Evolutionary conservation across 805 yeast species (phyloP).

Genomic region (Candida odintsovae): DNA sequence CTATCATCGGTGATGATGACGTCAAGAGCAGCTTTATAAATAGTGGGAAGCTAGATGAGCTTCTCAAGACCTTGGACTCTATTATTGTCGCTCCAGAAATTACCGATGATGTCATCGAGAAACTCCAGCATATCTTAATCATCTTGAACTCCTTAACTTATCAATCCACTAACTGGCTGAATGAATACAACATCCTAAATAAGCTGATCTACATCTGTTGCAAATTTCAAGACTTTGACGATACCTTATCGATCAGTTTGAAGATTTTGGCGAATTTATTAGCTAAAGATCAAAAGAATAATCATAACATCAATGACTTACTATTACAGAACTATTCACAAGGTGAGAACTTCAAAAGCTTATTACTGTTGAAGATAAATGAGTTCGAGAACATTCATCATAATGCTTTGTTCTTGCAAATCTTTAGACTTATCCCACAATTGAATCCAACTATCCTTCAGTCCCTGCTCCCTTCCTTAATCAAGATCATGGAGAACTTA

Average conservation of each 20-base stretch:
- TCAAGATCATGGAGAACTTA: slow-evolving; percentile 7
- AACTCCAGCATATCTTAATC: slow-evolving; percentile 14
- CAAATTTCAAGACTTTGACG: slow-evolving; percentile 3
- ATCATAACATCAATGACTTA: background rate
- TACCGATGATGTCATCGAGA: background rate
- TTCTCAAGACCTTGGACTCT: slow-evolving; percentile 2
- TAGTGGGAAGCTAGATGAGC: slow-evolving; percentile 3
- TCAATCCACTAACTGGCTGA: slow-evolving; percentile 7
- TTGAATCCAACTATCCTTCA: slow-evolving; percentile 14
- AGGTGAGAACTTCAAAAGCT: slow-evolving; percentile 1
- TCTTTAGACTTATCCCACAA: slow-evolving; percentile 18
- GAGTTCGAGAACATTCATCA: background rate
- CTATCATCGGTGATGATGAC: slow-evolving; percentile 10
- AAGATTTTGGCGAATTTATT: slow-evolving; percentile 7
- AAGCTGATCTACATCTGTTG: slow-evolving; percentile 11
- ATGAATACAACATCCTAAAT: slow-evolving; percentile 6
- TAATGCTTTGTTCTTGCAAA: slow-evolving; percentile 7
- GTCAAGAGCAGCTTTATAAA: slow-evolving; percentile 2
- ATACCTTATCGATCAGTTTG: slow-evolving; percentile 1
- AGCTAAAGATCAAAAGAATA: background rate
- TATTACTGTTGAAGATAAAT: background rate
- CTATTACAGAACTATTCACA: background rate
- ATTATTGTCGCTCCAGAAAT: background rate
- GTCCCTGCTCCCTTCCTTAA: slow-evolving; percentile 7
- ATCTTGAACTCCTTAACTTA: slow-evolving; percentile 20